A percentile compares a stretch with the other conserved stretches of the same genome.
Evolutionary conservation across 2,329 filamentous ascomycete genomes (phyloP).

Genomic region (Epichloe aotearoae): DNA sequence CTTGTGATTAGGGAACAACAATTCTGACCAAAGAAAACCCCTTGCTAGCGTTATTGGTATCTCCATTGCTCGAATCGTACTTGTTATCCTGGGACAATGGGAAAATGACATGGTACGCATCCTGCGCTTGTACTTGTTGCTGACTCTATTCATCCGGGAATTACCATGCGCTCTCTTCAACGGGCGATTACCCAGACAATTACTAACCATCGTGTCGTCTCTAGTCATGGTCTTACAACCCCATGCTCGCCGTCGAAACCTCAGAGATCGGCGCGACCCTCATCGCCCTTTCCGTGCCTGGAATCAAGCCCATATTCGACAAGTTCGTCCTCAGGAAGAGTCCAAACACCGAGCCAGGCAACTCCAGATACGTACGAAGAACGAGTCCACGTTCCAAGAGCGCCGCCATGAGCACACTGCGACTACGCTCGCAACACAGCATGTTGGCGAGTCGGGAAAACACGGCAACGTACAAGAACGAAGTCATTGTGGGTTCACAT

Average conservation of each 20-base stretch:
- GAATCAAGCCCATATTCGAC: conserved; percentile 33
- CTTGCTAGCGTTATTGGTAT: conserved; percentile 32
- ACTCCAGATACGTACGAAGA: conserved; percentile 12
- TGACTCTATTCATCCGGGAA: background rate
- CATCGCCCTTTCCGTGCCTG: conserved; percentile 36
- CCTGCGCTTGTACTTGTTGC: background rate
- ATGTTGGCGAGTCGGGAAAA: conserved; percentile 15
- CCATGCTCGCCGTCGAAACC: conserved; percentile 34
- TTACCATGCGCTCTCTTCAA: too few relatives aligned
- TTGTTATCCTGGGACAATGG: conserved; percentile 35
- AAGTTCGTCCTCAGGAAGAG: conserved; percentile 17
- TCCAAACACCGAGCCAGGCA: conserved; percentile 9
- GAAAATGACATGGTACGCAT: conserved; percentile 22
- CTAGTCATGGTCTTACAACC: conserved; percentile 35
- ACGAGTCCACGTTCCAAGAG: conserved; percentile 10
- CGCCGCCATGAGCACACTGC: conserved; percentile 18
- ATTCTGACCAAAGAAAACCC: background rate
- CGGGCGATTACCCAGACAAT: too few relatives aligned
- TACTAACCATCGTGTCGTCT: background rate
- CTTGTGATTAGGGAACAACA: background rate
- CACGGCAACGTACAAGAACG: conserved; percentile 11
- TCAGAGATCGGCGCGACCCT: conserved; percentile 37
- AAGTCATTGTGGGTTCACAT: conserved; percentile 11
- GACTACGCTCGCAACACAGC: conserved; percentile 17
- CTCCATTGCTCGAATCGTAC: conserved; percentile 30